Conservation (phyloP, 352 stramenopile species). For the Pythium scleroteichum region DNA sequence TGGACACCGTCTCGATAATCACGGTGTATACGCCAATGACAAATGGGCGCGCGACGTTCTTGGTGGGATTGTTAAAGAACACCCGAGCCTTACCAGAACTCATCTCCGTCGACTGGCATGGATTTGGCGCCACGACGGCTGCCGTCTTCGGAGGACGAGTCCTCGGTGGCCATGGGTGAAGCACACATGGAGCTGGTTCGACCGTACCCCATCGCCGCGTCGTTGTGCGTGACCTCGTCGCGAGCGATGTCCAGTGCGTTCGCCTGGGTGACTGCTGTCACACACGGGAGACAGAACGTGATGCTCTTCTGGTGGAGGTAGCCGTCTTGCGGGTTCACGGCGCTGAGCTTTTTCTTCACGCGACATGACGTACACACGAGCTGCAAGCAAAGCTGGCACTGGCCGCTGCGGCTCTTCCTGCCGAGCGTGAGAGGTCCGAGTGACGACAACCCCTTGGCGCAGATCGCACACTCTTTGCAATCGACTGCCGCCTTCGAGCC, state of each 20-base stretch:
- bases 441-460: conserved; percentile 19
- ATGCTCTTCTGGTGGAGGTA: conserved; percentile 20
- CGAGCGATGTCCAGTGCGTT: conserved; percentile 26
- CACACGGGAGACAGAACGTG: conserved; percentile 26
- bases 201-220: conserved; percentile 23
- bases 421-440: conserved; percentile 25
- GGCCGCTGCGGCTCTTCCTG: conserved; percentile 1
- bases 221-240: conserved; percentile 23
- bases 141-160: conserved; percentile 18
- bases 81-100: conserved; percentile 6
- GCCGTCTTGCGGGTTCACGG: conserved; percentile 15
- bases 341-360: conserved; percentile 29
- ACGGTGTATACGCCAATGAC: too few relatives aligned
- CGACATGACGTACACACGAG: conserved; percentile 26
- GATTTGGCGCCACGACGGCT: not conserved
- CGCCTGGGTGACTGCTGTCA: conserved; percentile 24
- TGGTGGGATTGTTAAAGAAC: too few relatives aligned
- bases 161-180: conserved; percentile 14
- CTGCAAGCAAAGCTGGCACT: conserved; percentile 27
- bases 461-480: conserved; percentile 21
- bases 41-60: too few relatives aligned
- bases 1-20: too few relatives aligned
- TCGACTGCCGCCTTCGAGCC: not conserved
- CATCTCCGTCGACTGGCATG: not conserved
- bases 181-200: conserved; percentile 12